Evolutionary conservation across 331 rosid species (phyloP).

Genomic region (Dryas integrifolia): DNA sequence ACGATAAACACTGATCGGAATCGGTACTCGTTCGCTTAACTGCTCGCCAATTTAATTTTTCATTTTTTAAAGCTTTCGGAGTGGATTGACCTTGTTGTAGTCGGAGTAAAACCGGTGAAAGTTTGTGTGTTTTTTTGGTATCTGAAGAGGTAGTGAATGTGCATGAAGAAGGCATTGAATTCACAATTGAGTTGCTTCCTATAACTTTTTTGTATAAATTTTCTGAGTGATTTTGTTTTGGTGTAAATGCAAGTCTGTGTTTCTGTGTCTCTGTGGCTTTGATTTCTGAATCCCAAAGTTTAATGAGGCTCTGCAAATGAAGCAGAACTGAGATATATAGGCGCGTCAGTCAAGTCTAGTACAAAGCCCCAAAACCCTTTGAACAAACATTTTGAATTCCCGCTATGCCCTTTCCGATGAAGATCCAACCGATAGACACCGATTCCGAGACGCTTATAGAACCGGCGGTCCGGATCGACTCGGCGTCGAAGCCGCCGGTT

Average conservation of each 20-base stretch:
- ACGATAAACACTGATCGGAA: slow-evolving; percentile 43
- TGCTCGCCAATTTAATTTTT: slow-evolving; percentile 17
- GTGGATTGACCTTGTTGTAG: slow-evolving; percentile 16
- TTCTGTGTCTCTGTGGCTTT: slow-evolving; percentile 13
- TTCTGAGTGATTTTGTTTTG: background rate
- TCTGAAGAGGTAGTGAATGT: slow-evolving; percentile 18
- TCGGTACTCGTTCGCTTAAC: slow-evolving; percentile 32
- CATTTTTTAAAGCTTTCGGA: background rate
- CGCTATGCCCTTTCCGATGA: slow-evolving; percentile 58
- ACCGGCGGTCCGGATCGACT: slow-evolving; percentile 46
- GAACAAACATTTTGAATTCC: slow-evolving; percentile 3
- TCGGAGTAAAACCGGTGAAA: background rate
- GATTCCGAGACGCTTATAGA: slow-evolving; percentile 52
- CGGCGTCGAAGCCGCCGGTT: slow-evolving; percentile 60
- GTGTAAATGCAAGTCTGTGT: slow-evolving; percentile 22
- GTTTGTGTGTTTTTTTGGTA: slow-evolving; percentile 8
- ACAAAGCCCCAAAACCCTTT: background rate
- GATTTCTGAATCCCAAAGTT: slow-evolving; percentile 19
- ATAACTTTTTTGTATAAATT: slow-evolving; percentile 4
- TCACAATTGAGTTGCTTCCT: background rate
- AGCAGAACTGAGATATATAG: slow-evolving; percentile 21
- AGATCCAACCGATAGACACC: slow-evolving; percentile 79
- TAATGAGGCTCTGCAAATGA: slow-evolving; percentile 23
- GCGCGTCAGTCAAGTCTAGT: background rate
- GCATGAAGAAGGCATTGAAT: slow-evolving; percentile 14